Conservation (phyloP, 106 monocot species). For the Phalaenopsis equestris region DNA sequence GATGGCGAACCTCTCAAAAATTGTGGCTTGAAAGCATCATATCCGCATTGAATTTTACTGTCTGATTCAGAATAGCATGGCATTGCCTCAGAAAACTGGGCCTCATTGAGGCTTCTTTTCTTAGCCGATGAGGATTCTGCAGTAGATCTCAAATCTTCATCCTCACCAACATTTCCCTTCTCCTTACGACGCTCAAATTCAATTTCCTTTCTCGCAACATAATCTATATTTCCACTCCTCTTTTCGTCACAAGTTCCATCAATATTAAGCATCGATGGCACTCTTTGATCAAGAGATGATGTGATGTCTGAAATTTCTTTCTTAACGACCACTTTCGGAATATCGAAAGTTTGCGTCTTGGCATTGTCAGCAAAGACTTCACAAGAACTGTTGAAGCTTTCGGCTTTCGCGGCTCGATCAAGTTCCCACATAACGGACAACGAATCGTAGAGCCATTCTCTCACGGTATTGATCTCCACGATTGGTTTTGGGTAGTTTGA, state of each 20-base stretch:
- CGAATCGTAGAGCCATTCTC: constrained; percentile 50
- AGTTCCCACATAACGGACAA: constrained; percentile 78
- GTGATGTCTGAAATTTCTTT: constrained; percentile 25
- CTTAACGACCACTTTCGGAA: constrained; percentile 57
- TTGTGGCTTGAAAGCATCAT: constrained; percentile 1
- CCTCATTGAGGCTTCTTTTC: constrained; percentile 40
- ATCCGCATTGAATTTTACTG: not conserved
- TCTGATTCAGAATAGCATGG: constrained; percentile 15
- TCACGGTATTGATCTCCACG: constrained; percentile 46
- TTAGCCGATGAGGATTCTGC: constrained; percentile 38
- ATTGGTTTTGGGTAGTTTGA: constrained; percentile 74
- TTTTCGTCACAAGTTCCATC: constrained; percentile 6
- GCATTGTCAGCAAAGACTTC: constrained; percentile 65
- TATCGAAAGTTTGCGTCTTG: constrained; percentile 33
- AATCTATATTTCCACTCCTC: constrained; percentile 6
- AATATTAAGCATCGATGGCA: constrained; percentile 36
- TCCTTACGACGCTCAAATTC: not conserved
- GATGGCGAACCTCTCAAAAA: constrained; percentile 7
- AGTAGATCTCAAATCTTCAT: constrained; percentile 36
- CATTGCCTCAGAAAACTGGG: constrained; percentile 23
- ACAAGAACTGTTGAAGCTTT: constrained; percentile 8
- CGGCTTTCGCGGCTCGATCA: constrained; percentile 25
- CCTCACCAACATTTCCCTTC: constrained; percentile 9
- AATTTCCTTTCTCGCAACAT: not conserved
- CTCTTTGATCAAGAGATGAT: constrained; percentile 58